Evolutionary conservation across 176 grass and related monocot genomes (phyloP), one percentile per base, ranked within the genome.

Genomic region (Cymbopogon citratus): DNA sequence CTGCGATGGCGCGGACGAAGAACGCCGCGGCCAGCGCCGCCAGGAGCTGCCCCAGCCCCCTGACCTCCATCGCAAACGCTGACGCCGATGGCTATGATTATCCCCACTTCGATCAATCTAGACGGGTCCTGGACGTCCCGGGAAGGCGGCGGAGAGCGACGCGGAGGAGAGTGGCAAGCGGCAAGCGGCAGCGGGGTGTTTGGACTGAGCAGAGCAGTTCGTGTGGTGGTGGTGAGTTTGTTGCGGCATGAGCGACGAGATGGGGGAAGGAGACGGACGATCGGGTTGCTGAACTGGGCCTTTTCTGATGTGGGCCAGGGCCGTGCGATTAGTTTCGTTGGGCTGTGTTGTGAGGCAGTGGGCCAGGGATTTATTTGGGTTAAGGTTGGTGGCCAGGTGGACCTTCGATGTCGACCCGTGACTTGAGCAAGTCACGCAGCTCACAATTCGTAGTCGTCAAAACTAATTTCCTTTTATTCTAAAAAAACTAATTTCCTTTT

Each of bases 11-110:
- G 46, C 92, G 81, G 78, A 98, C 54, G 90, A 98, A 85, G 44
- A 98, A 78, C 26, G 90, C 92, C 6, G 90, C 88, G 14, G 92
- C 95, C 25, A 98, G 78, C 71, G 95, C 95, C 12, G 92, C 86
- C 66, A 95, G 90, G 68, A 98, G 72, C 84, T 89, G 92, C 8
- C 90, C 90, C 52, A 98, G 14, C 24, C 87, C 86, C 66, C 25
- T 89, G 40, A 87, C 80, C 65, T 92, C 92, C 74, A 98, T 88
- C 34, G 3, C 85, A 25, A 54, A 19, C 72, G 13, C 26, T 6
- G 7, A 36, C 60, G 52, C 1, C 3, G 52, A 21, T 8, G 31
- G 61, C 43, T 18, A 21, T n/a, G n/a, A 3, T 27, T 11, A 12
- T n/a, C 16, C 4, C 25, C 13, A 5, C 9, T 45, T 45, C 43